These are phyloP conservation scores for Leccinum insolens DNA, from an alignment of 1,284 basidiomycete species.

Conservation along the genomic window DNA sequence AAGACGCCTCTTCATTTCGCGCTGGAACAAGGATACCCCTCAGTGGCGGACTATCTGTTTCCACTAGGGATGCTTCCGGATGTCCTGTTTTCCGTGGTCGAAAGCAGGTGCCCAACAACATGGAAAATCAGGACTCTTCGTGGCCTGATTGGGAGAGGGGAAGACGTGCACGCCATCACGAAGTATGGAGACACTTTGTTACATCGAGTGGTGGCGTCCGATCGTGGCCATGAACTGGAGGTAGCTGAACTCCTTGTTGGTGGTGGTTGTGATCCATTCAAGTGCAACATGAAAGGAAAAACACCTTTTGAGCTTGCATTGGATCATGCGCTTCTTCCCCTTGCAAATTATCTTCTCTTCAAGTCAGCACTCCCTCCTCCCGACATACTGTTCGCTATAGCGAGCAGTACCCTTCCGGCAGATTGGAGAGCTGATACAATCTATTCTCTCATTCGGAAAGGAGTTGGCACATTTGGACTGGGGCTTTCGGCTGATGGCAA, in stretches of 20 bases:
- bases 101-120: no score
- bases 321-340: not conserved
- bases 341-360: not conserved
- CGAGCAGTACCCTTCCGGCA: not conserved
- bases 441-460: not conserved
- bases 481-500: not conserved
- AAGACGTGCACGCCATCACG: no score
- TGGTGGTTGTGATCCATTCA: not conserved
- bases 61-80: no score
- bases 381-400: not conserved
- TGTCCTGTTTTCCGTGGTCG: no score
- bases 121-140: no score
- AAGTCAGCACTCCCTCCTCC: not conserved
- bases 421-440: conserved; percentile 3
- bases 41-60: no score
- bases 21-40: no score
- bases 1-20: no score
- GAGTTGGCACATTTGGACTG: not conserved
- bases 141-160: no score
- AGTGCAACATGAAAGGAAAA: not conserved
- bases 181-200: no score
- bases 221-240: not conserved
- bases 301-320: not conserved
- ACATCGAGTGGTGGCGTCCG: not conserved
- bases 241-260: not conserved